Evolutionary conservation across 1,284 basidiomycete species (phyloP), one percentile per base, ranked within the genome.

Genomic region (Entoloma clypeatum): DNA sequence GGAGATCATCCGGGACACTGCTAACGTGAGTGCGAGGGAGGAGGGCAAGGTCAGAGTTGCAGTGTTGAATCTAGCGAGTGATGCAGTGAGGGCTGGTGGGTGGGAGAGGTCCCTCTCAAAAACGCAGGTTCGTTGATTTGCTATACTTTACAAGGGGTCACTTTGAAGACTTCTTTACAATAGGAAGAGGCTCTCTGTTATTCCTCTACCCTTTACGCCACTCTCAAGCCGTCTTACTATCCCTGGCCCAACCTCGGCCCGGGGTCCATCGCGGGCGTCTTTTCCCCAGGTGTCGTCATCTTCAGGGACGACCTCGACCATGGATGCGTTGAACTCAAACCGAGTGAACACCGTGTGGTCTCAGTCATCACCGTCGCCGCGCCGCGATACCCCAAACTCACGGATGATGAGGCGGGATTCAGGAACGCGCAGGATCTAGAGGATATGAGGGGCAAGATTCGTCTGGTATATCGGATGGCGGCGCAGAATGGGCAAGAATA

Each of bases 111-210:
- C 44, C 14, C 47, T 67, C 5, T 57, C 55, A 2, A 62, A 50
- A 33, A 71, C 69, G 2, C 69, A 72, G 58, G 68, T 62, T 26
- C 4, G 27, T 9, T 30, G 9, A 16, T 16, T n/a, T n/a, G n/a
- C n/a, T n/a, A n/a, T n/a, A n/a, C n/a, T n/a, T n/a, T n/a, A n/a
- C n/a, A n/a, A n/a, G n/a, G n/a, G n/a, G n/a, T n/a, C n/a, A n/a
- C n/a, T n/a, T n/a, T n/a, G n/a, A n/a, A n/a, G n/a, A n/a, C n/a
- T n/a, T n/a, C n/a, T n/a, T n/a, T n/a, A n/a, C n/a, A n/a, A 18
- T 29, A 71, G 65, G 69, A 67, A 56, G 67, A 71, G 49, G 65
- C 67, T 0, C 56, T 73, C 0, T 72, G 71, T 48, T 72, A 72
- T 49, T 67, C 68, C 5, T 72, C 71, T 3, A 72, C 70, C 4